Evolutionary conservation across 83 land plant species (phyloP).

Genomic region (Picea mariana): DNA sequence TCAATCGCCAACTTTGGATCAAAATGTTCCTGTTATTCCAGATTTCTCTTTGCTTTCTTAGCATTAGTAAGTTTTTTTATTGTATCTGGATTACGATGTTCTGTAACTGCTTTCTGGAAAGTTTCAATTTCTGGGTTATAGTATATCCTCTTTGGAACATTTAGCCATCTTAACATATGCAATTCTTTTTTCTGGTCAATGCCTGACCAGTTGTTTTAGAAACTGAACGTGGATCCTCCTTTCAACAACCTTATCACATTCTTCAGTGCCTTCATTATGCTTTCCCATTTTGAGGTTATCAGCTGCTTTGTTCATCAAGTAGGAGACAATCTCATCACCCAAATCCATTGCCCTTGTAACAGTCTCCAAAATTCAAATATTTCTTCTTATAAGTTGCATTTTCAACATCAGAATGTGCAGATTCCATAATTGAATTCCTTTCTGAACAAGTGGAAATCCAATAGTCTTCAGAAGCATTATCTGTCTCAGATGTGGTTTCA

Average conservation of each 20-base stretch:
- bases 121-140: slow-evolving; percentile 90
- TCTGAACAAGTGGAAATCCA: slow-evolving; percentile 7
- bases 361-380: no score
- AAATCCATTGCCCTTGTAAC: no score
- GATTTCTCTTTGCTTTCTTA: slow-evolving; percentile 87
- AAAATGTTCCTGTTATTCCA: slow-evolving; percentile 91
- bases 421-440: background rate
- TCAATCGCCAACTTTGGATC: slow-evolving; percentile 90
- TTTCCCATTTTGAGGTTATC: slow-evolving; percentile 3
- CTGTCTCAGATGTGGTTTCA: slow-evolving; percentile 5
- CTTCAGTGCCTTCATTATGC: slow-evolving; percentile 89
- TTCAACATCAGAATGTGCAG: slow-evolving; percentile 19
- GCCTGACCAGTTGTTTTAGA: slow-evolving; percentile 92
- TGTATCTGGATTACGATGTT: slow-evolving; percentile 96
- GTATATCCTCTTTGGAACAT: slow-evolving; percentile 57
- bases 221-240: slow-evolving; percentile 80
- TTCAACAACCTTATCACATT: slow-evolving; percentile 97
- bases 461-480: slow-evolving; percentile 12
- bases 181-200: slow-evolving; percentile 91
- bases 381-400: slow-evolving; percentile 20
- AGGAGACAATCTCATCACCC: no score
- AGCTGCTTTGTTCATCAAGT: no score
- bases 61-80: slow-evolving; percentile 95
- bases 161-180: slow-evolving; percentile 87
- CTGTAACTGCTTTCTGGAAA: slow-evolving; percentile 96